Evolutionary conservation across 148 eudicot species (phyloP), one percentile per base, ranked within the genome.

Genomic region (Chenopodium quinoa): DNA sequence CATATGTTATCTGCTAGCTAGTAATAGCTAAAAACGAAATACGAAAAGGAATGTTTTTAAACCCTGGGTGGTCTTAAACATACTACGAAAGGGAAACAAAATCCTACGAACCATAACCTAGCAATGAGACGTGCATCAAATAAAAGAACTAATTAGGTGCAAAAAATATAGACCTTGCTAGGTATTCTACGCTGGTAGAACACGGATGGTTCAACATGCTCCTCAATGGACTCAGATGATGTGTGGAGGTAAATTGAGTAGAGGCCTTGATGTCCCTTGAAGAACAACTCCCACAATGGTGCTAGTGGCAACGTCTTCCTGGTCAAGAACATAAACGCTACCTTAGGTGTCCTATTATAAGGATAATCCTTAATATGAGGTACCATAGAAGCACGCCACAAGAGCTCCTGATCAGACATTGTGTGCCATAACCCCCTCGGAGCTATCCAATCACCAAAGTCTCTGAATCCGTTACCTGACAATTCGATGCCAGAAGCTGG

Each of bases 261-360:
- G 19, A 89, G 75, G 5, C 90, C 86, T 77, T 89, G 84, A 75
- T 92, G 79, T 20, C 98, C 94, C 69, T 88, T 84, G 46, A 93
- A 93, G 87, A 93, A 93, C 83, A 70, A 66, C 84, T 93, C 98
- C 94, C 98, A 93, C 69, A 93, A 78, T 0, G 94, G 91, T 1
- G 90, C 89, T 4, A 93, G 64, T 8, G 89, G 81, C 68, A 93
- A 84, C 11, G 85, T 78, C 44, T 82, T 87, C 66, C 88, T 83
- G 0, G 90, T 89, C 88, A 93, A 82, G 88, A 92, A 92, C 98
- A 93, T 89, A 82, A 93, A 93, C 0, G 98, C 94, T 23, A 93
- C 85, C 82, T 91, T 93, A 0, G 89, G 89, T 1, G 85, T 88
- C 46, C 91, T 75, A 16, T 85, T 62, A 73, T 76, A 86, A 0